phyloP scores from a whole-genome alignment of 1,284 basidiomycete species.

The Puccinia horiana region DNA sequence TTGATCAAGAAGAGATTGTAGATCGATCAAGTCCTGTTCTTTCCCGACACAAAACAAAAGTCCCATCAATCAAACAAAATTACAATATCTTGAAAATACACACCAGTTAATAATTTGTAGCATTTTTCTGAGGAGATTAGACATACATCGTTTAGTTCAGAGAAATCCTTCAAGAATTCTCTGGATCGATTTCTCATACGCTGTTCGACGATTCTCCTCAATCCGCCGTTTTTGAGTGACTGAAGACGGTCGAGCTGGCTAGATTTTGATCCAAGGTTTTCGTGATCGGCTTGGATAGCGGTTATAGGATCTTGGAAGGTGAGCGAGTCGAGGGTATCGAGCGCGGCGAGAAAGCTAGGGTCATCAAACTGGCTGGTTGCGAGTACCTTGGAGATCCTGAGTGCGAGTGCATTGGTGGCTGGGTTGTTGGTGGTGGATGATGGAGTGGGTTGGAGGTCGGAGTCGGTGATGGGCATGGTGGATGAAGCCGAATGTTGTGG shows the following conservation, averaged over 20 bases:
- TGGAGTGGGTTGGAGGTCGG: not conserved
- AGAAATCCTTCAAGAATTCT: constrained; percentile 59
- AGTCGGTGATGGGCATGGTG: not conserved
- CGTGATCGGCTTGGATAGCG: not conserved
- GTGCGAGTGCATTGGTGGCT: constrained; percentile 61
- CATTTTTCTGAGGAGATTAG: constrained; percentile 40
- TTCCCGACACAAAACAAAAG: not conserved
- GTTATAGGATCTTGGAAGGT: constrained; percentile 62
- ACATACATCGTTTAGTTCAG: constrained; percentile 58
- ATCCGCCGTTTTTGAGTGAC: constrained; percentile 30
- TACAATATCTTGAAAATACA: no score
- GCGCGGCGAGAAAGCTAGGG: constrained; percentile 73
- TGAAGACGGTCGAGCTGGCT: constrained; percentile 13
- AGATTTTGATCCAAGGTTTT: not conserved
- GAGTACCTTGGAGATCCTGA: constrained; percentile 83
- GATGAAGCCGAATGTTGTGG: not conserved
- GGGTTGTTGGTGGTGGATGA: not conserved
- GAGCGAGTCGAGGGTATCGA: constrained; percentile 74
- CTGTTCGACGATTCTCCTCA: constrained; percentile 52
- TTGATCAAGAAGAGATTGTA: constrained; percentile 61
- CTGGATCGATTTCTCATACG: constrained; percentile 57
- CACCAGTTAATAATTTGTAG: no score
- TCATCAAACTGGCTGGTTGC: constrained; percentile 77
- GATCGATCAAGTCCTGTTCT: constrained; percentile 69
- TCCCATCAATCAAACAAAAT: no score